These are phyloP conservation scores for Capsella bursapastoris DNA, from an alignment of 345 rosid species.

Conservation along the genomic window DNA sequence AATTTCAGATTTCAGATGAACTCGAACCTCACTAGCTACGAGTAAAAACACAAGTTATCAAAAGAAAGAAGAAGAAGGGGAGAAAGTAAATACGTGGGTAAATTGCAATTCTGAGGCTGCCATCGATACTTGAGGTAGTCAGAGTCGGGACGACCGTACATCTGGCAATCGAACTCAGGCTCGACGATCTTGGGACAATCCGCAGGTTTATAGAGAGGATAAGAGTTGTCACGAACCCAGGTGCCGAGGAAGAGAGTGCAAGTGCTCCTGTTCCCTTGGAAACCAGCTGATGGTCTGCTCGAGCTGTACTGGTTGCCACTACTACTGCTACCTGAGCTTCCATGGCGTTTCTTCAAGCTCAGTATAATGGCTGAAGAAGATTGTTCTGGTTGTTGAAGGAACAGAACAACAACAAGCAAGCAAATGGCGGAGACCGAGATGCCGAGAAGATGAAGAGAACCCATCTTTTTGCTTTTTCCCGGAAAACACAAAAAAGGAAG, in stretches of 20 bases:
- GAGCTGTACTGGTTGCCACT: constrained; percentile 52
- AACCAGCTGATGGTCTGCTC: constrained; percentile 51
- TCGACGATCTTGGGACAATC: constrained; percentile 70
- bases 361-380: constrained; percentile 64
- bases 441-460: constrained; percentile 6
- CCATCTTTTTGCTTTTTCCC: constrained; percentile 34
- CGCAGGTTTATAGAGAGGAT: constrained; percentile 74
- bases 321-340: constrained; percentile 39
- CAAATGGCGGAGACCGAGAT: constrained; percentile 45
- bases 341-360: constrained; percentile 67
- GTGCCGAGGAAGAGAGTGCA: constrained; percentile 55
- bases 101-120: constrained; percentile 84
- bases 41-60: no score
- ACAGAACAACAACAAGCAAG: constrained; percentile 29
- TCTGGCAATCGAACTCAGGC: constrained; percentile 77
- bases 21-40: background rate
- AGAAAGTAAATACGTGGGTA: constrained; percentile 62
- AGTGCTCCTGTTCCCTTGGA: constrained; percentile 61
- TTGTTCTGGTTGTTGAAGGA: constrained; percentile 41
- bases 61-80: background rate
- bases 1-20: background rate
- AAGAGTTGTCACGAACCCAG: constrained; percentile 81
- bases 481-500: background rate
- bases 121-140: constrained; percentile 85
- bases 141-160: constrained; percentile 89